These are phyloP conservation scores for Erythrobasidium hasegawianum DNA, from an alignment of 1,284 basidiomycete genomes.

Conservation along the genomic window DNA sequence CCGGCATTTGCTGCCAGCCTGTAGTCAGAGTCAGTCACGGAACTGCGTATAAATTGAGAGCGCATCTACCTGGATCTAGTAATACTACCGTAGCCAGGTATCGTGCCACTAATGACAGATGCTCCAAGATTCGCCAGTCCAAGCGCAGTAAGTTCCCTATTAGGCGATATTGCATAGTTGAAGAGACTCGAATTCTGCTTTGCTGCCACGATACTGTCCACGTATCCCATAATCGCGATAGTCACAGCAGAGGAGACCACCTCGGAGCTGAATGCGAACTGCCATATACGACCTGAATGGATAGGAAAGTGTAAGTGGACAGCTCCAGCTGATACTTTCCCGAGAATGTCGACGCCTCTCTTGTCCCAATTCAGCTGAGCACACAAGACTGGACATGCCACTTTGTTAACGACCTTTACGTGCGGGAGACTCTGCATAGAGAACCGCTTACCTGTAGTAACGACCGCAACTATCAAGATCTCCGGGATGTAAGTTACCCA, in stretches of 20 bases:
- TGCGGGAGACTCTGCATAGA: too few species aligned
- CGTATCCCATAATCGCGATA: conserved; percentile 35
- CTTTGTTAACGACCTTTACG: too few species aligned
- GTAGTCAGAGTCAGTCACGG: conserved; percentile 54
- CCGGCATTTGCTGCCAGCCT: conserved; percentile 82
- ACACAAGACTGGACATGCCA: too few species aligned
- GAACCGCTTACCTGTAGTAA: conserved; percentile 74
- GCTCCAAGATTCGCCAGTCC: conserved; percentile 64
- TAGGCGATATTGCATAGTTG: conserved; percentile 82
- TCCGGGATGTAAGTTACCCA: conserved; percentile 77
- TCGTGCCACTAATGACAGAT: conserved; percentile 75
- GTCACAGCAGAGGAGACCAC: conserved; percentile 23
- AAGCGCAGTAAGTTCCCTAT: conserved; percentile 84
- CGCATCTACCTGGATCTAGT: conserved; percentile 56
- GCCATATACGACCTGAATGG: conserved; percentile 54
- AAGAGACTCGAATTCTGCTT: conserved; percentile 80
- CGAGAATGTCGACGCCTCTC: conserved; percentile 74
- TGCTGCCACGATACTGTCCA: conserved; percentile 78
- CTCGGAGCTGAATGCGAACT: conserved; percentile 24
- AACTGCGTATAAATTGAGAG: too few species aligned
- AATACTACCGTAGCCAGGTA: conserved; percentile 84
- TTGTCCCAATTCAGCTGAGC: conserved; percentile 60
- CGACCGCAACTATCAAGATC: conserved; percentile 70
- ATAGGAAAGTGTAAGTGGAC: conserved; percentile 52
- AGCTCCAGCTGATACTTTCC: conserved; percentile 49